Base-by-base conservation (phyloP, 2,329 filamentous ascomycete species). In the Paecilomyces variotii region DNA sequence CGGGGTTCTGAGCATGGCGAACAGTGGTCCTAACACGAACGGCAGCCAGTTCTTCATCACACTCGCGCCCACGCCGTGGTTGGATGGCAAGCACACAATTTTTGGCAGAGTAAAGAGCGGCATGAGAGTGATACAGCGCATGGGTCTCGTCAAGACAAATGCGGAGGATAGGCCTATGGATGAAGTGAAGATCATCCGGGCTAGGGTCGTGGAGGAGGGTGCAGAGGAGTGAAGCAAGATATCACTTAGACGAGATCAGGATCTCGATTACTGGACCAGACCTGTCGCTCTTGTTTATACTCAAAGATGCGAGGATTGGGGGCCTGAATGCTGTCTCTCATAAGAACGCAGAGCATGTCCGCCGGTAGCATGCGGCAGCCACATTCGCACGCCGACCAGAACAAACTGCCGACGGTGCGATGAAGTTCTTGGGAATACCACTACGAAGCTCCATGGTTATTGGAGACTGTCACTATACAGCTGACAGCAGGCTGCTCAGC, bases 1-100 rank as follows among this genome's bases (percentile, higher is more conserved):
- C 3, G 93, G 93, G 0, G 82, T 97, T n/a, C 78, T 99, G 67
- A 91, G 87, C 76, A 99, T 99, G 94, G 94, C 94, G 60, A 99
- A 99, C 76, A 86, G 87, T 14, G 94, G 94, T 0, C 90, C 90
- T 7, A 86, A 97, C 74, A 96, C 93, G 35, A 97, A 97, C 74
- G 93, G 93, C 25, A 90, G 86, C 59, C 94, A 97, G 76, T 99
- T 97, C 76, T 97, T 97, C 72, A 86, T 99, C 65, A 97, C 94
- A 0, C 81, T 97, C 34, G 93, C 91, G 6, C 93, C 93, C 3
- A 93, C 94, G 14, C 94, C 94, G 0, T 97, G 93, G 93, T 77
- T 99, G 60, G 94, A 99, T 75, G 91, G 92, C 25, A 97, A 96
- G 75, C 93, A 99, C 74, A 96, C 92, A 10, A 95, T 99, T 65